phyloP scores from a whole-genome alignment of 768 basidiomycete species.

The Mycena vulgaris region DNA sequence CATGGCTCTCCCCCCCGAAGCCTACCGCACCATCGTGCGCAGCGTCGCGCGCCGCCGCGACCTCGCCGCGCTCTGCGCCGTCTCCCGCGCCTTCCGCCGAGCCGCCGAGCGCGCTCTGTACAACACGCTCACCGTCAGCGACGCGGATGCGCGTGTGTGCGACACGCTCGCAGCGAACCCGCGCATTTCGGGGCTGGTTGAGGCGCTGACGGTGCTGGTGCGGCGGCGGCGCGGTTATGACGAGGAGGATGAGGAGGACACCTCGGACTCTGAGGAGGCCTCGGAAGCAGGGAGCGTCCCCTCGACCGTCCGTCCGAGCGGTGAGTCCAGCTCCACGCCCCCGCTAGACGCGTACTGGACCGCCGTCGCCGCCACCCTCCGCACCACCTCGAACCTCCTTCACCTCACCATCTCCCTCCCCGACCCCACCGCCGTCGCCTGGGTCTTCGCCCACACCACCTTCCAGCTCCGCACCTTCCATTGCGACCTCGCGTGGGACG shows the following conservation, averaged over 20 bases:
- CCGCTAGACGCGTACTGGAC: constrained; percentile 64
- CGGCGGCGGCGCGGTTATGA: constrained; percentile 47
- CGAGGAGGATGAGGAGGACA: constrained; percentile 41
- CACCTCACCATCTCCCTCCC: constrained; percentile 67
- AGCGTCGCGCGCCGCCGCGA: constrained; percentile 67
- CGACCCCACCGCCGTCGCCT: constrained; percentile 54
- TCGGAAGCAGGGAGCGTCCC: too few species aligned
- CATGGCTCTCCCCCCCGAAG: constrained; percentile 75
- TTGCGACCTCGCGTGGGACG: constrained; percentile 79
- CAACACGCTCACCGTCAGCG: constrained; percentile 67
- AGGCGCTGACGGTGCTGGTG: constrained; percentile 67
- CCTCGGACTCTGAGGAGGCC: not conserved
- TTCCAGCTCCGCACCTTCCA: constrained; percentile 75
- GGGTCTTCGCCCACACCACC: constrained; percentile 58
- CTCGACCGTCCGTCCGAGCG: too few species aligned
- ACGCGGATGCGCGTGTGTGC: constrained; percentile 61
- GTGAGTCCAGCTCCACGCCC: not conserved
- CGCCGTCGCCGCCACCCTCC: constrained; percentile 64
- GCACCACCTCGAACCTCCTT: constrained; percentile 61
- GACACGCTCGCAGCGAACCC: constrained; percentile 59
- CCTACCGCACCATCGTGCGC: constrained; percentile 70
- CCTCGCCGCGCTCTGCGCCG: constrained; percentile 70
- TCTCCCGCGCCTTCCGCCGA: constrained; percentile 68
- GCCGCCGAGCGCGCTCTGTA: constrained; percentile 74
- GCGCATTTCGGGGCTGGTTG: constrained; percentile 67